These are phyloP conservation scores for Penicillium macrosclerotiorum DNA, from an alignment of 495 filamentous ascomycete genomes.

Conservation along the genomic window DNA sequence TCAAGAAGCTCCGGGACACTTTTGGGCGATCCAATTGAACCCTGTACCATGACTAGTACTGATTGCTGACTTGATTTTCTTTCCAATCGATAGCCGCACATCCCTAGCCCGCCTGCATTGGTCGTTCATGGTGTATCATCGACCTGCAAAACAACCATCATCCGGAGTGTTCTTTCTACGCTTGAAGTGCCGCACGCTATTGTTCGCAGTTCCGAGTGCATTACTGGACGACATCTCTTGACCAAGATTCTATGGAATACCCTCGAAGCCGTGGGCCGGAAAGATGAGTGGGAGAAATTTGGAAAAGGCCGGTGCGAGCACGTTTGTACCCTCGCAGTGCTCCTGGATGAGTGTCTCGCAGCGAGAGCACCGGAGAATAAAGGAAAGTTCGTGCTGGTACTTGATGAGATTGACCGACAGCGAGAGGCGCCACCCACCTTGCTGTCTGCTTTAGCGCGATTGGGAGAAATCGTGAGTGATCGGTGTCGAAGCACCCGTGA, in stretches of 20 bases:
- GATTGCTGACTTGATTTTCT: conserved; percentile 18
- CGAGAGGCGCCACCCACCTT: conserved; percentile 76
- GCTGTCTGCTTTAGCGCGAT: conserved; percentile 73
- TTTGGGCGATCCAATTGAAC: neutral
- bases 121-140: conserved; percentile 84
- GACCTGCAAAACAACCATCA: conserved; percentile 83
- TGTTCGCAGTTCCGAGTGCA: conserved; percentile 78
- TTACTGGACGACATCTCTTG: conserved; percentile 85
- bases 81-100: conserved; percentile 34
- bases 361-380: conserved; percentile 20
- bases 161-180: conserved; percentile 57
- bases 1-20: neutral
- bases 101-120: conserved; percentile 55
- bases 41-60: neutral
- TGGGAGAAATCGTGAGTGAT: conserved; percentile 70
- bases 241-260: conserved; percentile 51
- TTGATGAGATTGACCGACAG: conserved; percentile 90
- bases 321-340: conserved; percentile 67
- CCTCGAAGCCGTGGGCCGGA: conserved; percentile 37
- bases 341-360: conserved; percentile 56
- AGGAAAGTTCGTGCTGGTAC: conserved; percentile 71
- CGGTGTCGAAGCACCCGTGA: neutral
- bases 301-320: conserved; percentile 69
- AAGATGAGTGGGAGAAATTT: conserved; percentile 37
- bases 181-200: conserved; percentile 63